Evolutionary conservation across 768 basidiomycete genomes (phyloP).

Genomic region (Mycena pura): DNA sequence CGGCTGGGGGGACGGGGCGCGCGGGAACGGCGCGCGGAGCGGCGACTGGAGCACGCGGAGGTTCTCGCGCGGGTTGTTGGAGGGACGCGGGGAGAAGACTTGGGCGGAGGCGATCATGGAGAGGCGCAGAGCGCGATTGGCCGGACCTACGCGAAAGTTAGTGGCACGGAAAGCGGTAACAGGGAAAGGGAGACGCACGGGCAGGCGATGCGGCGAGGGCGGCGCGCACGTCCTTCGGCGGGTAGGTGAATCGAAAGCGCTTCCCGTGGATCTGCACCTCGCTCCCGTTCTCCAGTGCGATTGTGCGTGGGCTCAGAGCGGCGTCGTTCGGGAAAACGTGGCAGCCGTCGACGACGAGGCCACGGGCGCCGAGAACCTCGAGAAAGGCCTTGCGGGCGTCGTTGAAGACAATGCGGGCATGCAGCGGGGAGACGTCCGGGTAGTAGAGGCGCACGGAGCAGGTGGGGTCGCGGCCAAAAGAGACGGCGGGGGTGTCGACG

Average conservation of each 20-base stretch:
- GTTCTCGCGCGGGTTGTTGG: conserved; percentile 65
- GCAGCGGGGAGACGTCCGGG: conserved; percentile 62
- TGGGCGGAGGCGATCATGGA: conserved; percentile 80
- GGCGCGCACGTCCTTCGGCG: conserved; percentile 72
- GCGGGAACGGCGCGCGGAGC: conserved; percentile 46
- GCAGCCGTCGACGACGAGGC: conserved; percentile 68
- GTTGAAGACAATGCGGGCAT: conserved; percentile 73
- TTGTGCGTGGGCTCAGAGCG: conserved; percentile 48
- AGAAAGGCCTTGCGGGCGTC: conserved; percentile 72
- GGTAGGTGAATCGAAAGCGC: conserved; percentile 75
- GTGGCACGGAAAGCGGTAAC: not conserved
- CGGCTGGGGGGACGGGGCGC: conserved; percentile 37
- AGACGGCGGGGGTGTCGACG: conserved; percentile 70
- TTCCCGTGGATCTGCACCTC: conserved; percentile 74
- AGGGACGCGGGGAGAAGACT: conserved; percentile 73
- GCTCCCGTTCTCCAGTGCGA: conserved; percentile 71
- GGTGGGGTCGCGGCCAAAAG: conserved; percentile 68
- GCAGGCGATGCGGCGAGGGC: conserved; percentile 57
- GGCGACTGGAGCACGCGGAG: conserved; percentile 69
- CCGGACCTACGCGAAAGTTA: conserved; percentile 31
- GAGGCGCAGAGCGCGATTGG: conserved; percentile 62
- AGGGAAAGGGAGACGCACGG: conserved; percentile 39
- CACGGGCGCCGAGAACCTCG: conserved; percentile 62
- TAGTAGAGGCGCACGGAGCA: conserved; percentile 79
- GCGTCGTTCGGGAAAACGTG: conserved; percentile 56